These are phyloP conservation scores for Mariannaea elegans DNA, from an alignment of 2,329 filamentous ascomycete genomes.

Conservation along the genomic window DNA sequence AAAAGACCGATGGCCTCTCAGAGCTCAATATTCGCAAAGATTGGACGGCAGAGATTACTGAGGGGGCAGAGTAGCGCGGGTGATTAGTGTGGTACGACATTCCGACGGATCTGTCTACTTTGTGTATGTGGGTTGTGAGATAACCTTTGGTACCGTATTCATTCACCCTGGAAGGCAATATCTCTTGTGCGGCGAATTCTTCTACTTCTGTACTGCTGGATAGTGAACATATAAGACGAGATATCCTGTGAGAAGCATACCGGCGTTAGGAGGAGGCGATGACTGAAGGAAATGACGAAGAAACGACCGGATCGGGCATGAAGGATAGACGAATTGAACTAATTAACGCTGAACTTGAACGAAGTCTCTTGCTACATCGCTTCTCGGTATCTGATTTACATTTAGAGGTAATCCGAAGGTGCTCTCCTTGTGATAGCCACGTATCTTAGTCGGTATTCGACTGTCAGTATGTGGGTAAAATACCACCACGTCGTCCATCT, in stretches of 20 bases:
- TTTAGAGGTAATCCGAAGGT: no score
- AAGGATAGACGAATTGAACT: slow-evolving; percentile 5
- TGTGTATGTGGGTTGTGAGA: slow-evolving; percentile 6
- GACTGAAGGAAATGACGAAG: slow-evolving; percentile 24
- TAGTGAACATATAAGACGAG: slow-evolving; percentile 21
- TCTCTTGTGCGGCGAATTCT: not conserved
- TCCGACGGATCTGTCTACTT: slow-evolving; percentile 12
- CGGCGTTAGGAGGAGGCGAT: slow-evolving; percentile 29
- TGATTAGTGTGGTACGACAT: slow-evolving; percentile 3
- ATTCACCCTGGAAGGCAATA: not conserved
- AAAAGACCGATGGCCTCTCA: slow-evolving; percentile 66
- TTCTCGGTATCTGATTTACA: not conserved
- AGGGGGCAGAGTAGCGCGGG: slow-evolving; percentile 46
- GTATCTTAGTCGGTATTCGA: no score
- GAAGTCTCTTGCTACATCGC: not conserved
- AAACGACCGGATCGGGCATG: slow-evolving; percentile 25
- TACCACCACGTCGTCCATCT: no score
- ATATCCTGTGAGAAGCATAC: slow-evolving; percentile 28
- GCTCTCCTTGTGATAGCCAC: no score
- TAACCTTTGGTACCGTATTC: not conserved
- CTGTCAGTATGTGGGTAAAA: no score
- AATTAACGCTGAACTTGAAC: not conserved
- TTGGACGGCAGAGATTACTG: slow-evolving; percentile 66
- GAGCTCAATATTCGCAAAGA: slow-evolving; percentile 71
- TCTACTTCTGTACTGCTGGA: slow-evolving; percentile 2